Conservation (phyloP, 2,329 filamentous ascomycete genomes). For the Chaetomium globosum region DNA sequence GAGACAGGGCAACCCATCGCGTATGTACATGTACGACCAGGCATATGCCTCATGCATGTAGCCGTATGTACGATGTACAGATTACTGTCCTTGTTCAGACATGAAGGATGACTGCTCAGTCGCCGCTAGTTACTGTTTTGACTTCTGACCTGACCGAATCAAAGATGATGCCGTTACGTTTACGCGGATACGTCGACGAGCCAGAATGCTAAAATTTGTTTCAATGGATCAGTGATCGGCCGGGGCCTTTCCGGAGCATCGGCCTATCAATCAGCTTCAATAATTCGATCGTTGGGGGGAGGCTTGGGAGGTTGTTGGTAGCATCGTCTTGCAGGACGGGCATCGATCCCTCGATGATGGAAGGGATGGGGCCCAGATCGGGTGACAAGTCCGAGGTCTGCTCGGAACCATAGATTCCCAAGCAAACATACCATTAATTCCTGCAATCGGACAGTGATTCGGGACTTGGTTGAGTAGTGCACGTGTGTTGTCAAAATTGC, state of each 20-base stretch:
- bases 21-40: neutral
- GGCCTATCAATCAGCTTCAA: neutral
- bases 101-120: neutral
- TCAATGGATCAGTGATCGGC: conserved; percentile 6
- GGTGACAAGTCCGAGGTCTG: neutral
- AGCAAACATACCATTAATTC: neutral
- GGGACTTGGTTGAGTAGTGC: neutral
- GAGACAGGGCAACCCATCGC: neutral
- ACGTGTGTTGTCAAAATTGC: conserved; percentile 7
- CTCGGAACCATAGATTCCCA: neutral
- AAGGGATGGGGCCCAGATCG: neutral
- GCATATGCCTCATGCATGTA: neutral
- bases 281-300: too few relatives aligned
- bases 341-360: neutral
- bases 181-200: conserved; percentile 8
- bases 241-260: neutral
- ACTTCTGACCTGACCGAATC: conserved; percentile 15
- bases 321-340: too few relatives aligned
- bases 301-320: neutral
- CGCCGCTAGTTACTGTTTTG: neutral
- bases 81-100: neutral
- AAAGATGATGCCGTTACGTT: conserved; percentile 27
- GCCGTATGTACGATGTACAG: neutral
- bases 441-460: neutral
- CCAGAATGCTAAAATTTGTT: neutral